Base-by-base conservation (phyloP, 805 yeast species). In the Saccharomyces jurei region DNA sequence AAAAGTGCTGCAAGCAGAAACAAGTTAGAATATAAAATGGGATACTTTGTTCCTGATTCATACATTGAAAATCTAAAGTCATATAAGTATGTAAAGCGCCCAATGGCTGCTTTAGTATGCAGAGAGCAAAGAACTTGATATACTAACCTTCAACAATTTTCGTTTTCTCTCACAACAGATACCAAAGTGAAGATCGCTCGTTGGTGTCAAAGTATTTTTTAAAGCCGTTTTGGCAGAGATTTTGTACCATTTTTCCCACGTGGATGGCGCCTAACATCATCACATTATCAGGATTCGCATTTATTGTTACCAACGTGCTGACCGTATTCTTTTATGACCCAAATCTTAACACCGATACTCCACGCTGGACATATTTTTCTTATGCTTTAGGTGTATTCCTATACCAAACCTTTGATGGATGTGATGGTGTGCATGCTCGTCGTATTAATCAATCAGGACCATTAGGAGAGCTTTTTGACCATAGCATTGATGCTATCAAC, bases 401-500 rank as follows among this genome's bases (percentile, higher is more conserved):
- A 78, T 91, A 91, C 70, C 98, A 91, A 69, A 91, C 97, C 0
- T 89, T 91, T 69, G 98, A 91, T 70, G 96, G 96, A 0, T 87
- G 96, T 70, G 98, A 91, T 70, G 98, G 98, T 4, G 80, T 87
- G 59, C 98, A 91, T 69, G 97, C 97, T 14, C 82, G 98, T 66
- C 81, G 92, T 65, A 91, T 97, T 1, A 96, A 95, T n/a, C 95
- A 89, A 70, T 81, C 89, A 58, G 94, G 97, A 2, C 97, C 98
- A 1, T 74, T 91, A 63, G 98, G 98, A 32, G 98, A 91, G 68
- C 76, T 91, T 54, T 92, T 92, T 66, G 98, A 91, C 66, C 98
- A 91, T 66, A 90, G 96, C 55, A 79, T 82, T 31, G 87, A 83
- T 64, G 80, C 87, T 1, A 68, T 82, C 51, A 89, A 89, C 66